These are phyloP conservation scores for Botrytis pseudocinerea DNA, from an alignment of 2,329 filamentous ascomycete genomes.

Conservation along the genomic window DNA sequence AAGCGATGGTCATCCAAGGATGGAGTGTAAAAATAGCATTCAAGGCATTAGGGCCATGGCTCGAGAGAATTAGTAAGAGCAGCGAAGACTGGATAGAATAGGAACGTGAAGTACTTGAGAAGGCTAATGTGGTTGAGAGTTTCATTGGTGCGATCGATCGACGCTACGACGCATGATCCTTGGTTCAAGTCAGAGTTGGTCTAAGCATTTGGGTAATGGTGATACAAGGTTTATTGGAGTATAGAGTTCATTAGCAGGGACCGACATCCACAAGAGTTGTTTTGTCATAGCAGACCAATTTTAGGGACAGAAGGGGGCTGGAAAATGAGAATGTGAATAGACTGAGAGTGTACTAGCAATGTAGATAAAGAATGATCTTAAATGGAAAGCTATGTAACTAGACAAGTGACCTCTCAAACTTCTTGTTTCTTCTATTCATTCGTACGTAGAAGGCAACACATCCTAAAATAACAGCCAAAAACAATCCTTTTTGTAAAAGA, in stretches of 20 bases:
- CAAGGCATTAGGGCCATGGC: background rate
- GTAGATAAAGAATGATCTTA: background rate
- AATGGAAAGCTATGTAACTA: conserved; percentile 29
- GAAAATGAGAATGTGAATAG: background rate
- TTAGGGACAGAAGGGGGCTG: background rate
- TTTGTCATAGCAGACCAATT: background rate
- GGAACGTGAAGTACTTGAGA: background rate
- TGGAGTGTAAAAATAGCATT: background rate
- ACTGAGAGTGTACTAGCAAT: background rate
- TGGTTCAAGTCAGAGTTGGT: background rate
- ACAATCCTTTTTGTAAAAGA: conserved; percentile 51
- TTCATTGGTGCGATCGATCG: background rate
- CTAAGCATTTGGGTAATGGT: background rate
- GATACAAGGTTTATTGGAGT: background rate
- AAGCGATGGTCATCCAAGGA: background rate
- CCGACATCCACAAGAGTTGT: background rate
- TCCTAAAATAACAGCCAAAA: conserved; percentile 52
- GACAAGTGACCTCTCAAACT: conserved; percentile 38
- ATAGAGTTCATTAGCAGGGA: background rate
- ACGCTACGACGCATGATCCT: background rate
- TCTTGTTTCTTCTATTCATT: conserved; percentile 41
- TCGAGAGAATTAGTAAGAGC: background rate
- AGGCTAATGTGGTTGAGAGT: background rate
- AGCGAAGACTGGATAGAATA: background rate
- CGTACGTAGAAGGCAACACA: conserved; percentile 50